phyloP scores from a whole-genome alignment of 176 grass and related monocot species.

The Metroxylon sagu region DNA sequence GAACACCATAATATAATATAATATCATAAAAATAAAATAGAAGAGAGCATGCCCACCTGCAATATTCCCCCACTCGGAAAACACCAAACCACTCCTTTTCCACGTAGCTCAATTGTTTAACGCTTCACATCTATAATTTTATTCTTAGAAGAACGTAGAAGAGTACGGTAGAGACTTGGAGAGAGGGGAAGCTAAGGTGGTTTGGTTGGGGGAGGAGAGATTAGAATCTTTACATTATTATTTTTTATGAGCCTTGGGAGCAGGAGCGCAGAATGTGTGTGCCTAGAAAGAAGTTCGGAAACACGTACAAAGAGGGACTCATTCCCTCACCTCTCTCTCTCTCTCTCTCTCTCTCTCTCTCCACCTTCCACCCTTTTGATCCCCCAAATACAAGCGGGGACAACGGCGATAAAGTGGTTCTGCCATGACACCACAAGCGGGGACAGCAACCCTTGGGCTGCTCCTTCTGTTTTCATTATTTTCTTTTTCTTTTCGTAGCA shows the following conservation, averaged over 20 bases:
- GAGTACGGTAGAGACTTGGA: neutral
- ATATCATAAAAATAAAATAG: too few species aligned
- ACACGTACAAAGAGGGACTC: conserved; percentile 21
- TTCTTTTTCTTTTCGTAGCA: neutral
- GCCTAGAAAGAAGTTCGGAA: conserved; percentile 57
- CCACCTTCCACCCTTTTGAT: conserved; percentile 38
- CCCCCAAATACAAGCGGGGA: conserved; percentile 33
- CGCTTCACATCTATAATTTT: neutral
- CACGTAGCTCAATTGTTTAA: neutral
- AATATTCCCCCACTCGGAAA: conserved; percentile 17
- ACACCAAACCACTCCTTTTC: conserved; percentile 21
- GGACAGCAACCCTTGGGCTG: conserved; percentile 42
- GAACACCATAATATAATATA: neutral
- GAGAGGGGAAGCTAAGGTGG: neutral
- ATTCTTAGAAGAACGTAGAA: conserved; percentile 14
- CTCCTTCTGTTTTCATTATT: conserved; percentile 6
- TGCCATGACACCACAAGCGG: conserved; percentile 41
- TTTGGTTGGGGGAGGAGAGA: conserved; percentile 12
- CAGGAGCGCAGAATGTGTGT: conserved; percentile 97
- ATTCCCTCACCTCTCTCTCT: conserved; percentile 8
- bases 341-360: conserved; percentile 28
- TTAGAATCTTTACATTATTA: conserved; percentile 19
- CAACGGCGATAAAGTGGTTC: conserved; percentile 50
- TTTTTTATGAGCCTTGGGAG: conserved; percentile 45
- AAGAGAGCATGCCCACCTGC: conserved; percentile 11